Percentiles rank a stretch among this genome's conserved stretches.
Conservation (phyloP, 192 early-diverging fungal species). For the Spizellomyces punctatus region DNA sequence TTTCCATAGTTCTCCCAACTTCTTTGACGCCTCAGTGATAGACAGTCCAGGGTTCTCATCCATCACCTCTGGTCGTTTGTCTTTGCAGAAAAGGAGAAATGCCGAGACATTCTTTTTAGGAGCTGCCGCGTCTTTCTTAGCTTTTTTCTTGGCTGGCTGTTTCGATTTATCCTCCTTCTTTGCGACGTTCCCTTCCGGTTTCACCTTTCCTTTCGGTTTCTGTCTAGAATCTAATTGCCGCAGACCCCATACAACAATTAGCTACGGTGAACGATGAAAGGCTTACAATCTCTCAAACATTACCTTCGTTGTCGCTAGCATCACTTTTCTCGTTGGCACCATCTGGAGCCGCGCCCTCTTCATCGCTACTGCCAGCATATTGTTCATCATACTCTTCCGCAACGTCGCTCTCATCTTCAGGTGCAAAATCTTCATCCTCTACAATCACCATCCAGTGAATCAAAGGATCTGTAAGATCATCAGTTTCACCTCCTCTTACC, state of each 20-base stretch:
- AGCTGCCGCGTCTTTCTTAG: conserved; percentile 78
- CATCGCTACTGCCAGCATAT: conserved; percentile 41
- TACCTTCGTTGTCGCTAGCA: conserved; percentile 17
- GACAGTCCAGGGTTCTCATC: conserved; percentile 66
- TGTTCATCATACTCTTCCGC: conserved; percentile 50
- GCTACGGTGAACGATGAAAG: too few relatives aligned
- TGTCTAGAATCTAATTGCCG: background rate
- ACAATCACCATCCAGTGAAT: background rate
- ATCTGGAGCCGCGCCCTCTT: conserved; percentile 25
- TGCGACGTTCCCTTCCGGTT: background rate
- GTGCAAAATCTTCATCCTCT: conserved; percentile 90
- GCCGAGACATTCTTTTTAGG: conserved; percentile 86
- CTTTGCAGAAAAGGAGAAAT: conserved; percentile 86
- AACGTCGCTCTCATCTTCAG: conserved; percentile 47
- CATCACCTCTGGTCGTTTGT: conserved; percentile 69
- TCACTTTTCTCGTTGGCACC: background rate
- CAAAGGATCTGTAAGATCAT: too few relatives aligned
- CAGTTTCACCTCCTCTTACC: conserved; percentile 13
- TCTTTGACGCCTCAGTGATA: conserved; percentile 63
- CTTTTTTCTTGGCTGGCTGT: conserved; percentile 41
- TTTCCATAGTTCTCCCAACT: conserved; percentile 77
- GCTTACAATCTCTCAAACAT: too few relatives aligned
- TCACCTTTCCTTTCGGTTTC: conserved; percentile 2
- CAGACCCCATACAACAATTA: too few relatives aligned
- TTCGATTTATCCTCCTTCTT: background rate